Evolutionary conservation across 805 yeast genomes (phyloP).

Genomic region (Saturnispora diversa): DNA sequence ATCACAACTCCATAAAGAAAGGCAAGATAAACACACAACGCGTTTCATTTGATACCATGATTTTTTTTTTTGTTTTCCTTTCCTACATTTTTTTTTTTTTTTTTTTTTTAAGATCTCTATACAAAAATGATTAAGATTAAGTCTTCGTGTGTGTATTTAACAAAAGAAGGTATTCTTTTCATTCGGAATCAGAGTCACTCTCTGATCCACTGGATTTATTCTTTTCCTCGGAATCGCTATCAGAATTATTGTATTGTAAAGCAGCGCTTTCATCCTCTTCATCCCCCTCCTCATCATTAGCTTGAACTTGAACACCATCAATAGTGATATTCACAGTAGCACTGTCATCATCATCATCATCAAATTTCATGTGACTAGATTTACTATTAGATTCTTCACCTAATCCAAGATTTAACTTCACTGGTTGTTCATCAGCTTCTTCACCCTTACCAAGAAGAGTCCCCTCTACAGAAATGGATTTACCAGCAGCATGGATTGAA

Average conservation of each 20-base stretch:
- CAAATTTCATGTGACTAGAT: slow-evolving; percentile 34
- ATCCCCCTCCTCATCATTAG: slow-evolving; percentile 14
- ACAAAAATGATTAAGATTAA: too few relatives aligned
- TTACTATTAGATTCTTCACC: slow-evolving; percentile 13
- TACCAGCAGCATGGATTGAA: slow-evolving; percentile 67
- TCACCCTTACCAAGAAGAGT: slow-evolving; percentile 49
- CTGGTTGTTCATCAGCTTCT: slow-evolving; percentile 40
- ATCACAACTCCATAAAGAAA: too few relatives aligned
- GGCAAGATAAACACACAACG: too few relatives aligned
- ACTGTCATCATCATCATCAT: slow-evolving; percentile 23
- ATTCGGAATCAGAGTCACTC: slow-evolving; percentile 1
- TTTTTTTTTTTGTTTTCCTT: too few relatives aligned
- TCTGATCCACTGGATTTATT: slow-evolving; percentile 1
- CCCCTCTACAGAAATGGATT: slow-evolving; percentile 83
- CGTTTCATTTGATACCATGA: too few relatives aligned
- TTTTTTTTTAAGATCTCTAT: too few relatives aligned
- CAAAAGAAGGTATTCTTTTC: too few relatives aligned
- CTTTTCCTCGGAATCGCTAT: background rate
- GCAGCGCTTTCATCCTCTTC: slow-evolving; percentile 19
- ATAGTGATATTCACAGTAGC: slow-evolving; percentile 3
- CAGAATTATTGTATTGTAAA: slow-evolving; percentile 6
- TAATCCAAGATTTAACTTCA: slow-evolving; percentile 29
- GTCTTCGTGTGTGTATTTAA: too few relatives aligned
- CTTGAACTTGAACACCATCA: slow-evolving; percentile 7
- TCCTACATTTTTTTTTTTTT: too few relatives aligned